phyloP scores from a whole-genome alignment of 352 stramenopile genomes.

The Albugo candida region DNA sequence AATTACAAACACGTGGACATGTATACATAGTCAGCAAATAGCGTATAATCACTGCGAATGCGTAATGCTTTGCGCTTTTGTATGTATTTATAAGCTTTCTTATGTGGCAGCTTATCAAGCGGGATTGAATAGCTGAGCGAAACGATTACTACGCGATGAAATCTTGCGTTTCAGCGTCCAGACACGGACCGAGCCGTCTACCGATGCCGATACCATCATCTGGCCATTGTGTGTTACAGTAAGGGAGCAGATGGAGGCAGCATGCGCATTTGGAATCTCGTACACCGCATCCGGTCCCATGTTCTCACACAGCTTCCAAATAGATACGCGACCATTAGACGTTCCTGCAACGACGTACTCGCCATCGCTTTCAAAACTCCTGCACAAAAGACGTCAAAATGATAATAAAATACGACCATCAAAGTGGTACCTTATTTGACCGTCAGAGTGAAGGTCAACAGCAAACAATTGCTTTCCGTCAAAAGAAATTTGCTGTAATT shows the following conservation, averaged over 20 bases:
- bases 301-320: slow-evolving; percentile 70
- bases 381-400: slow-evolving; percentile 7
- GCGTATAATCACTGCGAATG: too few relatives aligned
- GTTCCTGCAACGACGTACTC: slow-evolving; percentile 58
- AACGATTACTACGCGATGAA: neutral
- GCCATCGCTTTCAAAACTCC: slow-evolving; percentile 60
- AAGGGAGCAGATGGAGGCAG: slow-evolving; percentile 36
- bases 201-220: slow-evolving; percentile 29
- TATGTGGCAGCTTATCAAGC: too few relatives aligned
- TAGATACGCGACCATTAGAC: slow-evolving; percentile 48
- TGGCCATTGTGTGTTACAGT: slow-evolving; percentile 36
- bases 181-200: slow-evolving; percentile 50
- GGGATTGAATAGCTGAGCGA: too few relatives aligned
- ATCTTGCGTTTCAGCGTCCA: slow-evolving; percentile 52
- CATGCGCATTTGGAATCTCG: slow-evolving; percentile 50
- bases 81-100: too few relatives aligned
- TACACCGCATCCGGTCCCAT: slow-evolving; percentile 16
- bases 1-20: too few relatives aligned
- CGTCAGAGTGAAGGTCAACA: slow-evolving; percentile 37
- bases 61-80: too few relatives aligned
- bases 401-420: neutral
- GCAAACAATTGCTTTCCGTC: slow-evolving; percentile 26
- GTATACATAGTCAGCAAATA: too few relatives aligned
- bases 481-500: slow-evolving; percentile 37
- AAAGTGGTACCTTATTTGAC: slow-evolving; percentile 22